Conservation (phyloP, 768 basidiomycete genomes). For the Collybiopsis confluens region DNA sequence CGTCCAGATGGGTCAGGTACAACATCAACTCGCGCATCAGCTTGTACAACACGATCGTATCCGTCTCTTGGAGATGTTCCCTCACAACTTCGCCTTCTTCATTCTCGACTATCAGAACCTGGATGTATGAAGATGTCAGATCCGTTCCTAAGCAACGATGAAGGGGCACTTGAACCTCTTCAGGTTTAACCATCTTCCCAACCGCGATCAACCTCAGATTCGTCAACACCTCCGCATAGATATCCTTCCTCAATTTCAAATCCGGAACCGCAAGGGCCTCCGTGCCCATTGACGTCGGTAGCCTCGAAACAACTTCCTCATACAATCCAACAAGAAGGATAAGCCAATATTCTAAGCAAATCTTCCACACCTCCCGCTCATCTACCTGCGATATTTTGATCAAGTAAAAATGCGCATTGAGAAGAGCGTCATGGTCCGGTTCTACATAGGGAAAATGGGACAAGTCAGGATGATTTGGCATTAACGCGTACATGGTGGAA, state of each 20-base stretch:
- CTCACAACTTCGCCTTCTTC: slow-evolving; percentile 82
- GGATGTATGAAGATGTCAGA: neutral
- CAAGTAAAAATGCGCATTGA: slow-evolving; percentile 76
- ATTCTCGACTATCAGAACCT: slow-evolving; percentile 79
- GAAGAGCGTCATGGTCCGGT: slow-evolving; percentile 58
- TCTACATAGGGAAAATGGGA: slow-evolving; percentile 29
- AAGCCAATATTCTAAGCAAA: slow-evolving; percentile 76
- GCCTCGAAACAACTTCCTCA: slow-evolving; percentile 70
- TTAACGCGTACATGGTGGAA: too few species aligned
- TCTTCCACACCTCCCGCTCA: slow-evolving; percentile 80
- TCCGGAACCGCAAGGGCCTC: too few species aligned
- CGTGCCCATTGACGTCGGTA: slow-evolving; percentile 16
- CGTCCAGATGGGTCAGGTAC: slow-evolving; percentile 76
- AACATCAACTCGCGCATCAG: slow-evolving; percentile 76
- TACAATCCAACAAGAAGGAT: slow-evolving; percentile 74
- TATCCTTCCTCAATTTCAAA: slow-evolving; percentile 29
- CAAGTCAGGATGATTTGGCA: neutral
- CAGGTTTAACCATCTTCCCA: slow-evolving; percentile 81
- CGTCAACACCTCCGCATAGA: slow-evolving; percentile 68
- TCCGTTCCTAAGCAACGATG: neutral
- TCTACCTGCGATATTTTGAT: slow-evolving; percentile 78
- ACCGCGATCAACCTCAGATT: slow-evolving; percentile 74
- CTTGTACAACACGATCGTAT: slow-evolving; percentile 81
- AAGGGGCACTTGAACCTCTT: slow-evolving; percentile 47
- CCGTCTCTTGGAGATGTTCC: slow-evolving; percentile 76